Base-by-base conservation (phyloP, 2,329 filamentous ascomycete genomes). In the Aspergillus brunneoviolaceus region DNA sequence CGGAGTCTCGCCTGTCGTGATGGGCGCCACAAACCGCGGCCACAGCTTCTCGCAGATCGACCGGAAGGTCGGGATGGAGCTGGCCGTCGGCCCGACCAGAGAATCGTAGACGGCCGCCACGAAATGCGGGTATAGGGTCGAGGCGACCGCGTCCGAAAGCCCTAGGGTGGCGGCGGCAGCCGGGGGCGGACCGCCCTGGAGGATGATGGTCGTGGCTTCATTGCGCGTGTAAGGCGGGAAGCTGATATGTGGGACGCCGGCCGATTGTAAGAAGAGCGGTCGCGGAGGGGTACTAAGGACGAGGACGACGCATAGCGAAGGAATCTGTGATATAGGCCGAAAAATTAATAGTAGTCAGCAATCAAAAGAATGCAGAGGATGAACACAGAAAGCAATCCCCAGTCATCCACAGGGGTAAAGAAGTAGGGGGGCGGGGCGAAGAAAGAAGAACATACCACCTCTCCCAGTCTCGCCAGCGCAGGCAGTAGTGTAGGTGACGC, bases 91-190 rank as follows among this genome's bases (percentile, higher is more conserved):
- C 64, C 89, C 91, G 52, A 89, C 87, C 12, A 98, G 82, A 1
- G 93, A 87, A 72, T 99, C 95, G 82, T 96, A 95, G 14, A 96
- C 87, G 4, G 91, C 91, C 52, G 86, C 86, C 63, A 89, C 86
- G 79, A 96, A 98, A 49, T 92, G 87, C 14, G 86, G 80, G 64
- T 84, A 80, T 10, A 82, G 65, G 39, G 68, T 75, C 4, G 62
- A 60, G 1, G 72, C 62, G 5, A 60, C 61, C 23, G 76, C 71
- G 63, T 54, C 67, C 50, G 60, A 70, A 64, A 67, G 71, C 55
- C 55, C 76, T 12, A 35, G 11, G 33, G 33, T 12, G 57, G 60
- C 39, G 16, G 39, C 7, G 27, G 27, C 70, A 56, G 68, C 73
- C 56, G 71, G 48, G 7, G 79, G 81, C 3, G 76, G 78, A 14